Conservation (phyloP, 495 filamentous ascomycete species). For the Aspergillus ellipticus region DNA sequence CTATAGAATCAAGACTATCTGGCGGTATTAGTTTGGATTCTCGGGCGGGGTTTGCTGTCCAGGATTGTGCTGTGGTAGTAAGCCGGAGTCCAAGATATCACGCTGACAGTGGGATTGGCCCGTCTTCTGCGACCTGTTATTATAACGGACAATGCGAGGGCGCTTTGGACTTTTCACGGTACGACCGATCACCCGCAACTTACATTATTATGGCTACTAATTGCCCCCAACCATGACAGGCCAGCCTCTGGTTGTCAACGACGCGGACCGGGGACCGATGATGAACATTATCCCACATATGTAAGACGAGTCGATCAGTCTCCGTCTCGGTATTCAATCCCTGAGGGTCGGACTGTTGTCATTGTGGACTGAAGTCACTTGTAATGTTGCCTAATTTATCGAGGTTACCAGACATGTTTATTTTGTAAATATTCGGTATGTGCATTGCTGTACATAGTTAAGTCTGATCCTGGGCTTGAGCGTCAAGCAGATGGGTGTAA, state of each 20-base stretch:
- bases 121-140: constrained; percentile 5
- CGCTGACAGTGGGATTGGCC: not conserved
- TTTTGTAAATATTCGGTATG: constrained; percentile 7
- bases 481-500: constrained; percentile 29
- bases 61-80: constrained; percentile 8
- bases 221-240: constrained; percentile 4
- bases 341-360: constrained; percentile 25
- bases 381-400: not conserved
- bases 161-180: constrained; percentile 16
- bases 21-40: constrained; percentile 14
- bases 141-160: constrained; percentile 6
- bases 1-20: constrained; percentile 10
- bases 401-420: not conserved
- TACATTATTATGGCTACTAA: not conserved
- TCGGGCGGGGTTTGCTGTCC: constrained; percentile 6
- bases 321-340: constrained; percentile 18
- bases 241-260: constrained; percentile 3
- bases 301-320: constrained; percentile 23
- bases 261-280: not conserved
- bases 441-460: constrained; percentile 11
- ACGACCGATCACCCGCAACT: constrained; percentile 1
- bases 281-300: constrained; percentile 28
- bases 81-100: not conserved
- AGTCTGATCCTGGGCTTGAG: no score
- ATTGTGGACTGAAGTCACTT: constrained; percentile 32